phyloP scores from a whole-genome alignment of 805 yeast species.

The Starmera amethionina region DNA sequence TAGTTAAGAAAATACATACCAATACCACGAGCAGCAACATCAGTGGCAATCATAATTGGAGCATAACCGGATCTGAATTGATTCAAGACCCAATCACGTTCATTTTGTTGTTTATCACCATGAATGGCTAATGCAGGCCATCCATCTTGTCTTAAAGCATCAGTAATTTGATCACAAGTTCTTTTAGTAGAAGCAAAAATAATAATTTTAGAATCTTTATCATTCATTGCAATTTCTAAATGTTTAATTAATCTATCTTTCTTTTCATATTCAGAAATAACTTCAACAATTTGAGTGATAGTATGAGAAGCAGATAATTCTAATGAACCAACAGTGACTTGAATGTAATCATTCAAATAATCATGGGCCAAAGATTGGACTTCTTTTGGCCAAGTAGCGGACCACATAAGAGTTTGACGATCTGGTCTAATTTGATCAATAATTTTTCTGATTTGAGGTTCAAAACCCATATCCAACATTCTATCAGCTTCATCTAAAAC shows the following conservation, averaged over 20 bases:
- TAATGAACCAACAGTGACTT: constrained; percentile 92
- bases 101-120: constrained; percentile 96
- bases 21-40: constrained; percentile 99
- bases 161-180: constrained; percentile 92
- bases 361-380: constrained; percentile 90
- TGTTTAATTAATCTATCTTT: constrained; percentile 82
- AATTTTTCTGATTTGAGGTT: constrained; percentile 98
- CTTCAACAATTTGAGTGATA: constrained; percentile 89
- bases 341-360: constrained; percentile 86
- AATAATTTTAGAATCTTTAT: constrained; percentile 66
- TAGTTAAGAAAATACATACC: constrained; percentile 55
- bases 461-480: constrained; percentile 44
- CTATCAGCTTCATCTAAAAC: constrained; percentile 96
- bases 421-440: constrained; percentile 98
- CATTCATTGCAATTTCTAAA: constrained; percentile 68
- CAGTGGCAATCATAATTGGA: constrained; percentile 98
- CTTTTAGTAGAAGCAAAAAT: constrained; percentile 96
- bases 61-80: constrained; percentile 90
- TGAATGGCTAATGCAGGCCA: constrained; percentile 99
- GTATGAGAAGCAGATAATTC: constrained; percentile 96
- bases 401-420: constrained; percentile 99
- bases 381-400: constrained; percentile 99
- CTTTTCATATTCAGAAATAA: constrained; percentile 85
- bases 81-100: constrained; percentile 96
- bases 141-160: constrained; percentile 88